Evolutionary conservation across 139 green algal genomes (phyloP), one percentile per base, ranked within the genome.

Genomic region (Micractinium sp.): DNA sequence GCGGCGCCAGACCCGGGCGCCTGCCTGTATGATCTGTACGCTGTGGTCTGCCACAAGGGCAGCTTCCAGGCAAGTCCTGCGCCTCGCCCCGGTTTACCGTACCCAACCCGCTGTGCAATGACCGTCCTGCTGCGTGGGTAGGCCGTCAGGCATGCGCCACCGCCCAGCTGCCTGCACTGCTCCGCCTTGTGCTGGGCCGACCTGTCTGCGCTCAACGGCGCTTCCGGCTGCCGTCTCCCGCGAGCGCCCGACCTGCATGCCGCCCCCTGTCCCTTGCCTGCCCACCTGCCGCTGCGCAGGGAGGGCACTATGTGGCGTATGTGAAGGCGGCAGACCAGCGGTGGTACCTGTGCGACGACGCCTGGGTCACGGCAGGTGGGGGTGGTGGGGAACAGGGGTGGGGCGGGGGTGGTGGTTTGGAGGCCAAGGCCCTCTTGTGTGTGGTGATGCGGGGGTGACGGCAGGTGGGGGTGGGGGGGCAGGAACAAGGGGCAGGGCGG

Each of bases 261-360:
- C 47, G 5, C 47, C 47, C 9, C 47, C 47, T 5, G 47, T 5
- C 47, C 47, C 47, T 9, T 56, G 47, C 47, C 47, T 56, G 7
- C 47, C 47, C 47, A 56, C 47, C 47, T n/a, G n/a, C n/a, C n/a
- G n/a, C n/a, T n/a, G n/a, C n/a, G 31, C 89, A 95, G 89, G 95
- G 95, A 33, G 97, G 97, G 3, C 97, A 99, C 90, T 99, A 99
- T 86, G 92, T 98, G 18, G 85, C 93, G 9, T 98, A 95, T 81
- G 82, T 98, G 18, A 90, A 91, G 47, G 87, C 79, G 3, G 89
- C 81, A 0, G 93, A 92, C 1, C 60, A 82, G n/a, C n/a, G 73
- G 0, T 99, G 97, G 97, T 99, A 95, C 91, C 90, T 93, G 14
- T 97, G 95, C 84, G 96, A 99, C 79, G 97, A 99, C 79, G 93